Evolutionary conservation across 805 yeast species (phyloP), one percentile per base, ranked within the genome.

Genomic region (Blastobotrys mokoenaii): DNA sequence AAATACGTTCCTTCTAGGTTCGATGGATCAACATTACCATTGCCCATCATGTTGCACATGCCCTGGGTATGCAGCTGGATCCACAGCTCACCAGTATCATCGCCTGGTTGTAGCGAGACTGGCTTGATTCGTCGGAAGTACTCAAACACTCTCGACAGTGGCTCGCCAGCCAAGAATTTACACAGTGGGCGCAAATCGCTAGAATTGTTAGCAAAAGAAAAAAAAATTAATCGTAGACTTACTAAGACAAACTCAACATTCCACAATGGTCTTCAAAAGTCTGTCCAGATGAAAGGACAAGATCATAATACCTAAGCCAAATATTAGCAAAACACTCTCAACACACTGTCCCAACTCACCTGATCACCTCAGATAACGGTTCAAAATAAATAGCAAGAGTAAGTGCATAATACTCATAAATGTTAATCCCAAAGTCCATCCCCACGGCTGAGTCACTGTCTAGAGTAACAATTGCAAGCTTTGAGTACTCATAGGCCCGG

Each of bases 311-410:
- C 54, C 56, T 50, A 54, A 46, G 30, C 22, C 27, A 16, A n/a
- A 4, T 34, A 3, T 16, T 35, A 15, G 30, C 38, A 9, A 10
- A 2, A 37, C 12, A 6, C 20, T 15, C 25, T 17, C 12, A 27
- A 6, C 15, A 27, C 12, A 18, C 30, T n/a, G 17, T 6, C n/a
- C 4, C 3, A 60, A 48, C 29, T 54, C 53, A 50, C 57, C 63
- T 65, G 38, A 68, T 44, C 1, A 72, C 52, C 18, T 62, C 67
- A 3, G 56, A 47, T 18, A 64, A 34, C 1, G 78, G 72, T 40
- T 72, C 74, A 16, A 68, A 54, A 43, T 63, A 67, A 3, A 63
- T 55, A 2, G 75, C 79, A 49, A 73, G 48, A 2, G 70, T 60
- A 17, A 62, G 52, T 30, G 69, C 62, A 48, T 73, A 75, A 25